phyloP scores from a whole-genome alignment of 2,329 filamentous ascomycete species.

The Aspergillus fumigatiaffinis region DNA sequence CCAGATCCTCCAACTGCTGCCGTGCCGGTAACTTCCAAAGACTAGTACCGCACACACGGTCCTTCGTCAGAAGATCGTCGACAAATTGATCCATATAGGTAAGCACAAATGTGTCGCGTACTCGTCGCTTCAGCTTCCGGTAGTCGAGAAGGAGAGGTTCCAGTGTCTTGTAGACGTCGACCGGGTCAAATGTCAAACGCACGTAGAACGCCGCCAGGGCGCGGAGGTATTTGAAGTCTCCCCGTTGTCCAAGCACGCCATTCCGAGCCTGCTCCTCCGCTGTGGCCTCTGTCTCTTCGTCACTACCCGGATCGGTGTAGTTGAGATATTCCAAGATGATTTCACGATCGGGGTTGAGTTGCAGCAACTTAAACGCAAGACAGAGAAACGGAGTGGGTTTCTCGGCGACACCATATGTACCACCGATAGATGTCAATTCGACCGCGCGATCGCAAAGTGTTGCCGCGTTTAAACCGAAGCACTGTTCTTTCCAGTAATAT shows the following conservation, averaged over 20 bases:
- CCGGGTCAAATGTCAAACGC: constrained; percentile 76
- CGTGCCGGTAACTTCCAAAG: constrained; percentile 86
- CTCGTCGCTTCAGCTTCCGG: constrained; percentile 75
- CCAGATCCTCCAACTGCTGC: constrained; percentile 80
- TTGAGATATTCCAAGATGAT: constrained; percentile 76
- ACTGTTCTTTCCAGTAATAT: constrained; percentile 99
- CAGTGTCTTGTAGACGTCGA: constrained; percentile 72
- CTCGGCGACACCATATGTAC: constrained; percentile 79
- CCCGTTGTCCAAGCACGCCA: constrained; percentile 31
- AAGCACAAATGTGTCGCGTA: constrained; percentile 68
- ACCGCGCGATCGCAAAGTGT: constrained; percentile 84
- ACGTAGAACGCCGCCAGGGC: constrained; percentile 90
- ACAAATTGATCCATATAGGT: constrained; percentile 90
- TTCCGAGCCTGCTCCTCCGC: constrained; percentile 21
- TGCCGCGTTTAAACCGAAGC: constrained; percentile 84
- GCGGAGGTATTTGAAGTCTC: constrained; percentile 70
- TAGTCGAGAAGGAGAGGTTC: constrained; percentile 80
- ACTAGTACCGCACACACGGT: constrained; percentile 85
- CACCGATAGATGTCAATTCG: constrained; percentile 78
- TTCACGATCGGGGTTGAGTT: constrained; percentile 75
- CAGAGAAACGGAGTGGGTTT: constrained; percentile 89
- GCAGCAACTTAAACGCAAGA: constrained; percentile 88
- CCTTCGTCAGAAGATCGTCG: constrained; percentile 84
- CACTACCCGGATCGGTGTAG: constrained; percentile 68
- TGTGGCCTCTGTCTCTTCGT: constrained; percentile 23